Percentiles rank a stretch among this genome's conserved stretches.
Evolutionary conservation across 345 rosid genomes (phyloP).

Genomic region (Citrus trifoliata): DNA sequence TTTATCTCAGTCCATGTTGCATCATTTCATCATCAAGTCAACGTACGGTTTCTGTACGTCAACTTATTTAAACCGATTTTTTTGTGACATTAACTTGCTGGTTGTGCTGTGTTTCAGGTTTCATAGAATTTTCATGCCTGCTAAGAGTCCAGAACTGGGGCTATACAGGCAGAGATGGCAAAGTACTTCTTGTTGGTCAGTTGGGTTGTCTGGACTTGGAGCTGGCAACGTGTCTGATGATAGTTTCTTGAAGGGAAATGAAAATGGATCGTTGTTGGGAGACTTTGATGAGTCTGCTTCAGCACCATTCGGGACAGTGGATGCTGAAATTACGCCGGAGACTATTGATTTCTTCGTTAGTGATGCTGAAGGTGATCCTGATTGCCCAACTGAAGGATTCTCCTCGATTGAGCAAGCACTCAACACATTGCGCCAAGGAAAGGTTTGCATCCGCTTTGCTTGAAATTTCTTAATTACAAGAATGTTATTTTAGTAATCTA

Average conservation of each 20-base stretch:
- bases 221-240: constrained; percentile 47
- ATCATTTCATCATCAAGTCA: constrained; percentile 33
- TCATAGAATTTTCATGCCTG: constrained; percentile 26
- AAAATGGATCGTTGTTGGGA: constrained; percentile 42
- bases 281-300: constrained; percentile 33
- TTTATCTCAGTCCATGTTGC: neutral
- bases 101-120: constrained; percentile 28
- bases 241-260: constrained; percentile 28
- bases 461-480: neutral
- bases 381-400: constrained; percentile 75
- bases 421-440: constrained; percentile 54
- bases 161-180: constrained; percentile 29
- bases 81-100: neutral
- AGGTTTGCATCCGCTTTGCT: constrained; percentile 42
- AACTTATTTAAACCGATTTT: neutral
- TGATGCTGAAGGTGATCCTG: constrained; percentile 91
- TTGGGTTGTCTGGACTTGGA: constrained; percentile 31
- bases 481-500: neutral
- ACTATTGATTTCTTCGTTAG: constrained; percentile 82
- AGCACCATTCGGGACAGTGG: constrained; percentile 42
- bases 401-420: constrained; percentile 65
- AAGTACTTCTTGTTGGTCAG: constrained; percentile 30
- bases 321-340: constrained; percentile 59
- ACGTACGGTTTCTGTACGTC: constrained; percentile 1
- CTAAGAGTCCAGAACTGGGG: constrained; percentile 19